Evolutionary conservation across 2,329 filamentous ascomycete species (phyloP).

Genomic region (Aspergillus glaucus): DNA sequence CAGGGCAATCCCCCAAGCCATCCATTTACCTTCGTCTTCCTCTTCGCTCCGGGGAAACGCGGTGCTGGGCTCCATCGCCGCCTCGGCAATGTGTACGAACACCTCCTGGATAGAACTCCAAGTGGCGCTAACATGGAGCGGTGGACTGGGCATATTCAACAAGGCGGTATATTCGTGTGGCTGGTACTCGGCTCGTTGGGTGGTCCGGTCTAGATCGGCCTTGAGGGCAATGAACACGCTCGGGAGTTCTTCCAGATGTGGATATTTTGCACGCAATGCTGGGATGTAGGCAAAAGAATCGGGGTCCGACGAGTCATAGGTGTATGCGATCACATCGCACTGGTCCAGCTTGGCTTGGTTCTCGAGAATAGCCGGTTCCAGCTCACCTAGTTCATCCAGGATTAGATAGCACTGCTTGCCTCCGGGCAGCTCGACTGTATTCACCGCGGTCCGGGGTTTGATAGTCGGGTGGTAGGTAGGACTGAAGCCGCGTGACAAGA

Average conservation of each 20-base stretch:
- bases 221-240: conserved; percentile 90
- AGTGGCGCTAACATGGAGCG: conserved; percentile 87
- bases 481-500: conserved; percentile 82
- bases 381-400: conserved; percentile 85
- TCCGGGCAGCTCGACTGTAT: conserved; percentile 90
- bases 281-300: conserved; percentile 93
- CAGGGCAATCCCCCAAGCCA: conserved; percentile 77
- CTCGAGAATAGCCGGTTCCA: conserved; percentile 91
- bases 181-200: conserved; percentile 84
- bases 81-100: conserved; percentile 86
- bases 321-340: conserved; percentile 90
- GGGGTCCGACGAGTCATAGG: conserved; percentile 93
- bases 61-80: conserved; percentile 79
- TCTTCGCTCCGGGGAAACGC: conserved; percentile 88
- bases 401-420: conserved; percentile 97
- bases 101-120: conserved; percentile 93
- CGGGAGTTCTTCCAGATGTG: conserved; percentile 81
- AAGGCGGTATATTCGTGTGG: conserved; percentile 84
- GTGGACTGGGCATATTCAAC: conserved; percentile 75
- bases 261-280: conserved; percentile 68
- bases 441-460: conserved; percentile 86
- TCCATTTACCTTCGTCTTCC: conserved; percentile 68
- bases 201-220: conserved; percentile 92
- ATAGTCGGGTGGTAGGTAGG: conserved; percentile 86
- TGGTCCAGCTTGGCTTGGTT: conserved; percentile 85